Evolutionary conservation across 2,329 filamentous ascomycete species (phyloP).

Genomic region (Diaporthe sp.): DNA sequence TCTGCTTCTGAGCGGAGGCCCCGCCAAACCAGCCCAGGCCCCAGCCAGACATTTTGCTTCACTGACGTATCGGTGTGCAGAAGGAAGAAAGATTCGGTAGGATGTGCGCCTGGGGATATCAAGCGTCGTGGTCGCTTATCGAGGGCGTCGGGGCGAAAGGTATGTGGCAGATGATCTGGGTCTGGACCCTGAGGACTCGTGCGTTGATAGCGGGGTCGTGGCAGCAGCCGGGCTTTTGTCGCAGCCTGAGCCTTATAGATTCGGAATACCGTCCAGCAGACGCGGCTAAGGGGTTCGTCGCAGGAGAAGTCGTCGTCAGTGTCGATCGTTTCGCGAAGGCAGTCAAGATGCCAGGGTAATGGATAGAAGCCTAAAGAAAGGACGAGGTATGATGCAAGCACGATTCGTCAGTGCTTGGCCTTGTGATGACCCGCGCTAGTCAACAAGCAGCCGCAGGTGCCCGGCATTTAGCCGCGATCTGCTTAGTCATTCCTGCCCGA

Average conservation of each 20-base stretch:
- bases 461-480: slow-evolving; percentile 32
- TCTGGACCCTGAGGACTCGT: slow-evolving; percentile 16
- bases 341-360: slow-evolving; percentile 19
- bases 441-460: slow-evolving; percentile 26
- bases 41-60: slow-evolving; percentile 66
- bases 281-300: not conserved
- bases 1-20: slow-evolving; percentile 84
- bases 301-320: slow-evolving; percentile 34
- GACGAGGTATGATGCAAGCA: slow-evolving; percentile 43
- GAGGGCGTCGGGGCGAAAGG: not conserved
- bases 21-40: slow-evolving; percentile 93
- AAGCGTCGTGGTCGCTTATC: slow-evolving; percentile 36
- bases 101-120: not conserved
- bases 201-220: slow-evolving; percentile 38
- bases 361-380: slow-evolving; percentile 39
- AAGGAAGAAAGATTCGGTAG: not conserved
- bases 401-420: slow-evolving; percentile 38
- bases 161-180: slow-evolving; percentile 32
- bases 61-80: not conserved
- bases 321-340: slow-evolving; percentile 32
- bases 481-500: slow-evolving; percentile 26
- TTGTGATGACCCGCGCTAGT: slow-evolving; percentile 35
- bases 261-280: not conserved
- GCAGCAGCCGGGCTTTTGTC: not conserved
- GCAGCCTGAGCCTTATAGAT: slow-evolving; percentile 16